Evolutionary conservation across 1,284 basidiomycete genomes (phyloP).

Genomic region (Cryptococcus jaspeensis): DNA sequence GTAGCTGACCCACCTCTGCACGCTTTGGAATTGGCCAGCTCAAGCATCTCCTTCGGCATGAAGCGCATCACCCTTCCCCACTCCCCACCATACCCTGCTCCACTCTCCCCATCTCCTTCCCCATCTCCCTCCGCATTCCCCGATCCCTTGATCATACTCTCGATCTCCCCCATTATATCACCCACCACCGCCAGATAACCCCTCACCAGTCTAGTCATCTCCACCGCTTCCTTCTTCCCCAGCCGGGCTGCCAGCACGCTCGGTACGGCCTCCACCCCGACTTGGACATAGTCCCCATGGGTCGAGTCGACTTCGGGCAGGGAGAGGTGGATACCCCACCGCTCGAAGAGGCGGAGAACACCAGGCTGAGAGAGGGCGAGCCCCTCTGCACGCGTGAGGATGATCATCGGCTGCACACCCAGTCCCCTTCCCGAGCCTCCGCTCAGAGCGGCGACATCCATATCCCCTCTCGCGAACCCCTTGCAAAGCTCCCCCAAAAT

Average conservation of each 20-base stretch:
- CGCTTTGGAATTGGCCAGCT: constrained; percentile 86
- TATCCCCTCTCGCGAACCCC: constrained; percentile 55
- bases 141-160: constrained; percentile 28
- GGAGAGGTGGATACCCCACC: constrained; percentile 71
- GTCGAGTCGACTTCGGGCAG: constrained; percentile 1
- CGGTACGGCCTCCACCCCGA: constrained; percentile 46
- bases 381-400: constrained; percentile 66
- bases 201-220: constrained; percentile 39
- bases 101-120: constrained; percentile 21
- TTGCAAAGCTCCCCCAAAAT: constrained; percentile 68
- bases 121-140: background rate
- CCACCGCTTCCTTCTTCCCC: constrained; percentile 24
- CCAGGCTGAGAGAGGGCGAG: constrained; percentile 49
- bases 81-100: constrained; percentile 48
- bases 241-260: constrained; percentile 33
- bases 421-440: too few relatives aligned
- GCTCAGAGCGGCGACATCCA: background rate
- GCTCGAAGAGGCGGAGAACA: constrained; percentile 54
- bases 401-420: constrained; percentile 55
- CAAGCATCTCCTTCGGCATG: constrained; percentile 74
- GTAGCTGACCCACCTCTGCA: constrained; percentile 66
- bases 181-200: constrained; percentile 32
- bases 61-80: constrained; percentile 73
- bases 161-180: constrained; percentile 29
- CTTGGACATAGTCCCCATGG: constrained; percentile 45